Evolutionary conservation across 2,329 filamentous ascomycete genomes (phyloP), one percentile per base, ranked within the genome.

Genomic region (Pseudocercospora fuligena): DNA sequence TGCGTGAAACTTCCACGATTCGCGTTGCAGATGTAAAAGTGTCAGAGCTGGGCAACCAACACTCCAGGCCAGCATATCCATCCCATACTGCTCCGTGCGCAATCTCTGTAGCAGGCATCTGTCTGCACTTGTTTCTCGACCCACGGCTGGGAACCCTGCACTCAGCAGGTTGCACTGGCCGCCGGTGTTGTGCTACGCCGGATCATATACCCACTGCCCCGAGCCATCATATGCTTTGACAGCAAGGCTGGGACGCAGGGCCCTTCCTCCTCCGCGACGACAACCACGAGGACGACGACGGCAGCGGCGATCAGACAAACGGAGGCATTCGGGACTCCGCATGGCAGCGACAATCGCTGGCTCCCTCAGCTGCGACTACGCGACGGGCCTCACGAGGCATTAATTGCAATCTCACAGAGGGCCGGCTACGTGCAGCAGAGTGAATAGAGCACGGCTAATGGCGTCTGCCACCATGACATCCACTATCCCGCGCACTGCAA

Each of bases 401-500:
- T 58, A 23, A 58, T 58, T 11, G 27, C 27, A 19, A 36, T 58
- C 31, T 11, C 56, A 43, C 3, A n/a, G 56, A 19, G 56, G 14
- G 29, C 8, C 56, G 56, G 56, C n/a, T 58, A 58, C 56, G 43
- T 62, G 56, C 56, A 58, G 31, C 29, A 25, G 19, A 54, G 54
- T 31, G 63, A 65, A 40, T 58, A n/a, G 56, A 19, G 56, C 56
- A 43, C 56, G 56, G 56, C 56, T 58, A n/a, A 58, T 58, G 56
- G 56, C 56, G 56, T 58, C 56, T 25, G 61, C 66, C 36, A 71
- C 65, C 64, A 72, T 74, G 72, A 69, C 70, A 29, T 70, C 69
- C 46, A 69, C 66, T 92, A 86, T 89, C 27, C 82, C 85, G 62
- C 87, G 82, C 73, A 82, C 84, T 59, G 78, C 82, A 31, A 79